phyloP scores from a whole-genome alignment of 208 protist genomes.

The Leishmania major region DNA sequence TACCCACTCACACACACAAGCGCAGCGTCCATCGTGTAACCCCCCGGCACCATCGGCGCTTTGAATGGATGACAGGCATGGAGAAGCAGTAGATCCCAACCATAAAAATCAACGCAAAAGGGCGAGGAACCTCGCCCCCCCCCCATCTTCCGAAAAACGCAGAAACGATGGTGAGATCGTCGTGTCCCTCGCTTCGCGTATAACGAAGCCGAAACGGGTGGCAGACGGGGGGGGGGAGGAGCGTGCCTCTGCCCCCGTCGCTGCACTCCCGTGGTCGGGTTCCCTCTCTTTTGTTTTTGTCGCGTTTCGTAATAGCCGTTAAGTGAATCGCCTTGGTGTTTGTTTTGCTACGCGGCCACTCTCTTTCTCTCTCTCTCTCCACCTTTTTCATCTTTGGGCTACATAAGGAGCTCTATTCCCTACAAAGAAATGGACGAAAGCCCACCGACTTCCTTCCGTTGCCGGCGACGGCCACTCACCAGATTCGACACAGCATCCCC shows the following conservation, averaged over 20 bases:
- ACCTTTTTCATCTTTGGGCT: slow-evolving; percentile 16
- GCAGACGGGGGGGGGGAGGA: not conserved
- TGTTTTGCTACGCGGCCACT: slow-evolving; percentile 18
- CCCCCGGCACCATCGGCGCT: not conserved
- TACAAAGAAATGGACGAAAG: slow-evolving; percentile 17
- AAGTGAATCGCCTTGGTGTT: not conserved
- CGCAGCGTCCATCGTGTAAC: not conserved
- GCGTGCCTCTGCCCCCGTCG: too few species aligned
- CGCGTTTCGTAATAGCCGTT: not conserved
- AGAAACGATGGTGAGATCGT: not conserved
- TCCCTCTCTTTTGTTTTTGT: not conserved
- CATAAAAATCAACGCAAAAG: not conserved
- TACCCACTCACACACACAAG: not conserved
- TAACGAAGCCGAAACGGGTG: not conserved
- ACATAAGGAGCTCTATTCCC: slow-evolving; percentile 31
- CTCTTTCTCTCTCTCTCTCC: not conserved
- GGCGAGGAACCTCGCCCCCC: not conserved
- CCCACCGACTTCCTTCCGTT: not conserved
- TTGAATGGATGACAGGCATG: not conserved
- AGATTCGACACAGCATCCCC: not conserved
- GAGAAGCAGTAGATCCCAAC: not conserved
- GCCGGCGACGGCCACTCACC: not conserved
- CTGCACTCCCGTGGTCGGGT: not conserved
- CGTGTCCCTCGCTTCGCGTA: not conserved
- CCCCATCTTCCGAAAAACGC: not conserved